Base-by-base conservation (phyloP, 2,329 filamentous ascomycete genomes). In the Clonostachys sp. region DNA sequence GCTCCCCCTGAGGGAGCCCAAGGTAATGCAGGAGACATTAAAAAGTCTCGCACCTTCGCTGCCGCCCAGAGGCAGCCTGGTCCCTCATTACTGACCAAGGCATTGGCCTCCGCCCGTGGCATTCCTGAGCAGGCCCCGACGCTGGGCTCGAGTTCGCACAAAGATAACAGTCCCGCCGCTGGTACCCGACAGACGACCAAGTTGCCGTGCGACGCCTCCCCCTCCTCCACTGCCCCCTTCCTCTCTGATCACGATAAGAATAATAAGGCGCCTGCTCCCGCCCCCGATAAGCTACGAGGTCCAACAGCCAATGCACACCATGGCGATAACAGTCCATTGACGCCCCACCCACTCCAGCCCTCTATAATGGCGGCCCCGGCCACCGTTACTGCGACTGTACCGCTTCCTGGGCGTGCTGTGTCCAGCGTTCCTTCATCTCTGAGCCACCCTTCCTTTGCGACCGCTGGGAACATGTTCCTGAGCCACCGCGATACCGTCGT, bases 21-120 rank as follows among this genome's bases (percentile, higher is more conserved):
- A 56, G 35, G 45, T 30, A 35, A 20, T 38, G 42, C 45, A 34
- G 42, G 18, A 39, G 50, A 52, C 40, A 50, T 73, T 72, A 77
- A 75, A 69, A 77, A 74, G 65, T 54, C 70, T 51, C 65, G 71
- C 58, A 65, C 64, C 55, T 51, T 54, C 47, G 49, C 57, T 51
- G 58, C 64, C 68, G 60, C 67, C 72, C 57, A 66, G 65, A 60
- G 75, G 75, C 53, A 73, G 34, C 17, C 41, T 59, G 77, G 77
- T 52, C 74, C 77, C 55, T 81, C 78, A 49, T 62, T 81, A 56
- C 70, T 81, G 64, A 74, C 75, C 50, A 75, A 81, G 64, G 77
- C 78, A 60, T 68, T 81, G 61, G 77, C 77, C 61, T 78, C 76
- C 64, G 78, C 77, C 59, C 75, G 78, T 58, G 77, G 77, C 58